Conservation (phyloP, 176 grass and related monocot genomes). For the Eragrostis curvula region DNA sequence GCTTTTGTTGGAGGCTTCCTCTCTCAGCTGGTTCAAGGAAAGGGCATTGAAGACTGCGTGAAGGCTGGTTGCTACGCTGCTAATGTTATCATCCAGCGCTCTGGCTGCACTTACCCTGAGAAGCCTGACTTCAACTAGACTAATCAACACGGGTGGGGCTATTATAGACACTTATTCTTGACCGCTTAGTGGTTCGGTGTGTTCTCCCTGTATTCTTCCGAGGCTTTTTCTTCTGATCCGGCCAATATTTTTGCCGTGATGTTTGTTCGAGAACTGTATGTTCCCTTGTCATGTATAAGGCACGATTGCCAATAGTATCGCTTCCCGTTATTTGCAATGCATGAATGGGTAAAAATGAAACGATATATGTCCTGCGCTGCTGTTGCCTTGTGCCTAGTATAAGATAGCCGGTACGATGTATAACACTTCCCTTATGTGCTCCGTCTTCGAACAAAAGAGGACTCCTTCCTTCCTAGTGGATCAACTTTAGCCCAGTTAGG, state of each 20-base stretch:
- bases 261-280: slow-evolving; percentile 31
- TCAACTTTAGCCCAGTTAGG: not conserved
- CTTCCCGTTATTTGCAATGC: not conserved
- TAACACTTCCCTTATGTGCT: too few relatives aligned
- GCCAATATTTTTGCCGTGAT: slow-evolving; percentile 35
- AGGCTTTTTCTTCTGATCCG: slow-evolving; percentile 44
- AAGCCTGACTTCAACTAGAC: slow-evolving; percentile 87
- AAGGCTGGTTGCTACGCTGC: slow-evolving; percentile 83
- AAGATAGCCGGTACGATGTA: too few relatives aligned
- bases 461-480: too few relatives aligned
- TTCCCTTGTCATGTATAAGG: slow-evolving; percentile 42
- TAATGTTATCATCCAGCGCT: slow-evolving; percentile 88
- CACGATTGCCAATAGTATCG: slow-evolving; percentile 42
- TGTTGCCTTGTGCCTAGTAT: not conserved
- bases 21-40: slow-evolving; percentile 81
- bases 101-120: slow-evolving; percentile 96
- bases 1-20: slow-evolving; percentile 98
- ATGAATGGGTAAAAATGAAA: not conserved
- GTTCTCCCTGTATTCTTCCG: slow-evolving; percentile 41
- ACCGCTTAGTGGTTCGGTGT: slow-evolving; percentile 27
- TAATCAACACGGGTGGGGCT: not conserved
- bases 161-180: slow-evolving; percentile 29
- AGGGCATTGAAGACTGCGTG: slow-evolving; percentile 79
- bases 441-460: too few relatives aligned
- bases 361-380: too few relatives aligned